Evolutionary conservation across 345 rosid species (phyloP).

Genomic region (Zanthoxylum bungeanum): DNA sequence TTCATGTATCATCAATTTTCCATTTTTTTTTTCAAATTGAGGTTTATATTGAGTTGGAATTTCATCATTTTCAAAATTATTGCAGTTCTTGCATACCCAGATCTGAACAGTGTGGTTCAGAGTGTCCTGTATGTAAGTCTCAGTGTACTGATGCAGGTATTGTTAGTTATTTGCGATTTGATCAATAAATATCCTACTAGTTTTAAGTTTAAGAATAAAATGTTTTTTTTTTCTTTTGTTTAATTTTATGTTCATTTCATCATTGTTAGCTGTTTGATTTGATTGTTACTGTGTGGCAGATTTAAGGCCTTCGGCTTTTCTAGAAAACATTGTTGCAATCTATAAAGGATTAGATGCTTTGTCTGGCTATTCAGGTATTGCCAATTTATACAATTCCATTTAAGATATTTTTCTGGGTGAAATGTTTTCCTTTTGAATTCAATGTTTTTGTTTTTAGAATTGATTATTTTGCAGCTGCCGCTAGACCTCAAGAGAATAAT

Average conservation of each 20-base stretch:
- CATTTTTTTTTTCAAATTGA: not conserved
- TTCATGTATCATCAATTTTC: not conserved
- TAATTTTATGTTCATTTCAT: not conserved
- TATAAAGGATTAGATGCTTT: slow-evolving; percentile 61
- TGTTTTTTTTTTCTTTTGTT: not conserved
- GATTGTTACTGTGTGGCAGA: slow-evolving; percentile 32
- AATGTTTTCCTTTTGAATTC: not conserved
- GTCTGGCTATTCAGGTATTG: slow-evolving; percentile 36
- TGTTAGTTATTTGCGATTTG: not conserved
- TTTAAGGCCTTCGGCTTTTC: slow-evolving; percentile 42
- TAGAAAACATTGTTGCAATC: slow-evolving; percentile 60
- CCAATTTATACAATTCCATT: not conserved
- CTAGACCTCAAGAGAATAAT: slow-evolving; percentile 13
- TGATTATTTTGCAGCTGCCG: slow-evolving; percentile 19
- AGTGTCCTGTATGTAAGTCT: slow-evolving; percentile 58
- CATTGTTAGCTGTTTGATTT: not conserved
- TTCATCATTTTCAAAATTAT: not conserved
- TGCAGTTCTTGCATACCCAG: slow-evolving; percentile 58
- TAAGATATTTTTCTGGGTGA: not conserved
- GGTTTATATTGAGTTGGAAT: not conserved
- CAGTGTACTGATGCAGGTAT: slow-evolving; percentile 37
- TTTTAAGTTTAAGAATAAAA: not conserved
- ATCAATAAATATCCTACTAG: not conserved
- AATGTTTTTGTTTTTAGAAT: not conserved
- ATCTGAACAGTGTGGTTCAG: slow-evolving; percentile 25